Evolutionary conservation across 2,329 filamentous ascomycete genomes (phyloP).

Genomic region (Nothopassalora personata): DNA sequence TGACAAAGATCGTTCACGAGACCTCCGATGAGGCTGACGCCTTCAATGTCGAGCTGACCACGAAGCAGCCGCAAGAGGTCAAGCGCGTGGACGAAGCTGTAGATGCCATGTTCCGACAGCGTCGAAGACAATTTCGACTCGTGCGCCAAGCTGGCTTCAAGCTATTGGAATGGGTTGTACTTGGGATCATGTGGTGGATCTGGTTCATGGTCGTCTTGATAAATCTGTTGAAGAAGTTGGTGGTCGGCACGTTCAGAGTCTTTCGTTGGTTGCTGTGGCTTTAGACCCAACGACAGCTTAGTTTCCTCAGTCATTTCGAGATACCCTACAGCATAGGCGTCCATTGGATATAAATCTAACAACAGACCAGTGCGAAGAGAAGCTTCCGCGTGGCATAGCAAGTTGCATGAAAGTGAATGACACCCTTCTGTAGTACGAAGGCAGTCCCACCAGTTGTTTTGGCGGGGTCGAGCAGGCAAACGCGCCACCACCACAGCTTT

Average conservation of each 20-base stretch:
- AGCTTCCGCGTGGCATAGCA: neutral
- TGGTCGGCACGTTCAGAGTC: slow-evolving; percentile 54
- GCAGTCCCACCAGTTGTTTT: neutral
- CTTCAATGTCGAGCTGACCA: slow-evolving; percentile 68
- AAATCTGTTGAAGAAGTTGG: slow-evolving; percentile 58
- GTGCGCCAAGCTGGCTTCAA: slow-evolving; percentile 72
- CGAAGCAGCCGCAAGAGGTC: slow-evolving; percentile 69
- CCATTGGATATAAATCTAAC: neutral
- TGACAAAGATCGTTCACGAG: slow-evolving; percentile 57
- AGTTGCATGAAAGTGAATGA: neutral
- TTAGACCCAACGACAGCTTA: slow-evolving; percentile 34
- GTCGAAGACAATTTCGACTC: slow-evolving; percentile 69
- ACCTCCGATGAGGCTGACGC: slow-evolving; percentile 76
- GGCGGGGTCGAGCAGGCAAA: neutral
- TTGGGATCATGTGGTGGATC: slow-evolving; percentile 89
- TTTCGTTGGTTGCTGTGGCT: slow-evolving; percentile 84
- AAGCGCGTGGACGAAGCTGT: slow-evolving; percentile 77
- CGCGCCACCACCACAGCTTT: neutral
- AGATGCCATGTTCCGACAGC: slow-evolving; percentile 61
- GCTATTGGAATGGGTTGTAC: slow-evolving; percentile 77
- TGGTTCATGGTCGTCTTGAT: slow-evolving; percentile 83
- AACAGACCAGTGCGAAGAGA: neutral
- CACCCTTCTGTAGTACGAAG: neutral
- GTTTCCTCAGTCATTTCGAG: neutral
- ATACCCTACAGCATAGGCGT: neutral